phyloP scores from a whole-genome alignment of 306 rosid genomes.

The Cicer judaicum region DNA sequence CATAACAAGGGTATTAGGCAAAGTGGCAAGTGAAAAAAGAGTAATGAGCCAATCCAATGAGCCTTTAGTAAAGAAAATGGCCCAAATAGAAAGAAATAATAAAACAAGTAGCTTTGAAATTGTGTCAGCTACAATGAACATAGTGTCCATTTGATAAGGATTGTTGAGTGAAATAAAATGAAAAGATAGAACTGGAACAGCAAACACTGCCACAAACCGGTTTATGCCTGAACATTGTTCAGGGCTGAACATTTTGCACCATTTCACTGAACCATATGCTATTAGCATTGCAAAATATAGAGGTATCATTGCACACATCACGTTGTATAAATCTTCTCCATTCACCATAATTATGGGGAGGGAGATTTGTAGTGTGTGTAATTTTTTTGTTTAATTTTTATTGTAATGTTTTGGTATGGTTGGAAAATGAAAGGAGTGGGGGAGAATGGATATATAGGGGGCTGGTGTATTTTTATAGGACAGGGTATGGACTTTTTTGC shows the following conservation, averaged over 20 bases:
- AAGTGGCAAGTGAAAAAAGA: constrained; percentile 77
- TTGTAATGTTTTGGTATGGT: not conserved
- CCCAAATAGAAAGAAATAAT: constrained; percentile 57
- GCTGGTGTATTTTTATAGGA: constrained; percentile 25
- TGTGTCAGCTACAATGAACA: constrained; percentile 77
- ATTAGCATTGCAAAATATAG: constrained; percentile 87
- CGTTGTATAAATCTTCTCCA: constrained; percentile 78
- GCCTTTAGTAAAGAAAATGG: constrained; percentile 52
- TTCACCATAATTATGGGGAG: constrained; percentile 57
- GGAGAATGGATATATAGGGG: not conserved
- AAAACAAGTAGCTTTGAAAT: constrained; percentile 67
- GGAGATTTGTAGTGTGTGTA: constrained; percentile 1
- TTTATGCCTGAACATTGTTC: constrained; percentile 90
- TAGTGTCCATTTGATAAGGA: constrained; percentile 76
- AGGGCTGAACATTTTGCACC: constrained; percentile 82
- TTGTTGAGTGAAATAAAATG: constrained; percentile 81
- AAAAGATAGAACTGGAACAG: constrained; percentile 85
- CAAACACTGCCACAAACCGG: constrained; percentile 90
- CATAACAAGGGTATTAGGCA: constrained; percentile 90
- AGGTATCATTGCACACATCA: constrained; percentile 88
- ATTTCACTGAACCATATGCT: constrained; percentile 88
- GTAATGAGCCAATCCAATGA: constrained; percentile 85
- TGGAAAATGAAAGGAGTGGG: not conserved
- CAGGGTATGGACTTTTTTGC: constrained; percentile 21
- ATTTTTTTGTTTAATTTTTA: not conserved